A percentile compares a stretch with the other conserved stretches of the same genome.
These are phyloP conservation scores for Teunomyces stri DNA, from an alignment of 805 yeast genomes.

Conservation along the genomic window DNA sequence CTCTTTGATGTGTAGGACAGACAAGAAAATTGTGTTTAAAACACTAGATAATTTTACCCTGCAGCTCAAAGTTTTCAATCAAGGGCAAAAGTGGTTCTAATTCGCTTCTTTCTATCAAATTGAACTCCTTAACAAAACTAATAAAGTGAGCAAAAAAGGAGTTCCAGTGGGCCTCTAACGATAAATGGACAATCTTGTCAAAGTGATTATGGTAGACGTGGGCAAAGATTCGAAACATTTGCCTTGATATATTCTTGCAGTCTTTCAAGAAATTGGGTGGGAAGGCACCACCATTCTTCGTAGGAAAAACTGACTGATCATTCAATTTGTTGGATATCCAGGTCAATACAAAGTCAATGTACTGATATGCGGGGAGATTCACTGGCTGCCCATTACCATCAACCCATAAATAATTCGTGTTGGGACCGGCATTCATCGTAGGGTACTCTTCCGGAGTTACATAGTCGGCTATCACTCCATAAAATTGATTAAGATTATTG, in stretches of 20 bases:
- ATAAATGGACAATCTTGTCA: conserved; percentile 86
- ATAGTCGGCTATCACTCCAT: conserved; percentile 86
- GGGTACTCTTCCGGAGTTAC: conserved; percentile 88
- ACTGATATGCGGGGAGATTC: conserved; percentile 87
- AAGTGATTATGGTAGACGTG: conserved; percentile 93
- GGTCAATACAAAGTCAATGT: conserved; percentile 85
- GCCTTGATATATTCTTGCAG: conserved; percentile 82
- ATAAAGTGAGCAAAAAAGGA: conserved; percentile 94
- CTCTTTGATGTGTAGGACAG: conserved; percentile 5
- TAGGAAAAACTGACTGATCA: conserved; percentile 89
- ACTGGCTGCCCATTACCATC: conserved; percentile 74
- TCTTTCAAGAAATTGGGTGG: conserved; percentile 82
- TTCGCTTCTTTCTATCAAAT: conserved; percentile 74
- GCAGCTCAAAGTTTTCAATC: conserved; percentile 76
- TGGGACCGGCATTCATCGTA: conserved; percentile 94
- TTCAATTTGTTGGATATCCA: conserved; percentile 88
- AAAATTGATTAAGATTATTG: conserved; percentile 81
- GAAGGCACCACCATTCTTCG: conserved; percentile 84
- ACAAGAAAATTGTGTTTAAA: conserved; percentile 3
- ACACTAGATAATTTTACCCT: conserved; percentile 68
- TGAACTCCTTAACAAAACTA: conserved; percentile 81
- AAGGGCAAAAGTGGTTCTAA: conserved; percentile 73
- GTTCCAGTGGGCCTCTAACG: conserved; percentile 97
- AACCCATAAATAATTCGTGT: conserved; percentile 87
- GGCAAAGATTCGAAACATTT: conserved; percentile 94